phyloP scores from a whole-genome alignment of 1,284 basidiomycete species.

The Phylloporus gajari region DNA sequence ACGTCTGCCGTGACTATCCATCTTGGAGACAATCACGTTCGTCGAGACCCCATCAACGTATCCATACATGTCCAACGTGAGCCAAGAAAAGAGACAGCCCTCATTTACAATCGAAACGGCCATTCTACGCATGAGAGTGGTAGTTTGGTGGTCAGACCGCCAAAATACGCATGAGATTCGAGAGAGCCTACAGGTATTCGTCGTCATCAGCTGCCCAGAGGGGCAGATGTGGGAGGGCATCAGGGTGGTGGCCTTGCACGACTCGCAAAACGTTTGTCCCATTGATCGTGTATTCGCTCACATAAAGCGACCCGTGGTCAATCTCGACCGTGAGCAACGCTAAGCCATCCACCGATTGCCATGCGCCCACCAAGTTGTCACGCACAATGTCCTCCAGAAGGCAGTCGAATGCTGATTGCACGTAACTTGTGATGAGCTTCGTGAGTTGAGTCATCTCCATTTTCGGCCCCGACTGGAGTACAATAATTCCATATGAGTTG shows the following conservation, averaged over 20 bases:
- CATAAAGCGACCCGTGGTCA: constrained; percentile 36
- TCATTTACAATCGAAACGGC: constrained; percentile 23
- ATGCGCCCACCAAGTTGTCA: constrained; percentile 26
- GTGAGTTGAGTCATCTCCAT: constrained; percentile 50
- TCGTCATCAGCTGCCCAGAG: constrained; percentile 31
- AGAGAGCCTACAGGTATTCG: constrained; percentile 27
- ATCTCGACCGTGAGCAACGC: constrained; percentile 29
- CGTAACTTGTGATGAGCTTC: constrained; percentile 49
- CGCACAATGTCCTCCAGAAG: constrained; percentile 40
- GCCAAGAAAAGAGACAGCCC: constrained; percentile 35
- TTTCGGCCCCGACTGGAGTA: constrained; percentile 56
- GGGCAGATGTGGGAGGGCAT: constrained; percentile 19
- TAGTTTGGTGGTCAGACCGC: neutral
- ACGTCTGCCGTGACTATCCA: neutral
- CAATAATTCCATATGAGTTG: constrained; percentile 58
- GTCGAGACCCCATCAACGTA: constrained; percentile 38
- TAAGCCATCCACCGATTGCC: constrained; percentile 30
- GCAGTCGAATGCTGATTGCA: constrained; percentile 54
- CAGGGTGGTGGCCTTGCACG: constrained; percentile 20
- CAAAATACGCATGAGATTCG: neutral
- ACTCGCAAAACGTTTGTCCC: constrained; percentile 34
- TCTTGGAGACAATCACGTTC: constrained; percentile 29
- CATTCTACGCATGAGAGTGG: no score
- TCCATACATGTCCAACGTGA: constrained; percentile 33
- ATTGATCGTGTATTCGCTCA: constrained; percentile 32